Percentiles rank a stretch among this genome's conserved stretches.
phyloP scores from a whole-genome alignment of 139 green algal genomes.

The Zygnema cylindricum region DNA sequence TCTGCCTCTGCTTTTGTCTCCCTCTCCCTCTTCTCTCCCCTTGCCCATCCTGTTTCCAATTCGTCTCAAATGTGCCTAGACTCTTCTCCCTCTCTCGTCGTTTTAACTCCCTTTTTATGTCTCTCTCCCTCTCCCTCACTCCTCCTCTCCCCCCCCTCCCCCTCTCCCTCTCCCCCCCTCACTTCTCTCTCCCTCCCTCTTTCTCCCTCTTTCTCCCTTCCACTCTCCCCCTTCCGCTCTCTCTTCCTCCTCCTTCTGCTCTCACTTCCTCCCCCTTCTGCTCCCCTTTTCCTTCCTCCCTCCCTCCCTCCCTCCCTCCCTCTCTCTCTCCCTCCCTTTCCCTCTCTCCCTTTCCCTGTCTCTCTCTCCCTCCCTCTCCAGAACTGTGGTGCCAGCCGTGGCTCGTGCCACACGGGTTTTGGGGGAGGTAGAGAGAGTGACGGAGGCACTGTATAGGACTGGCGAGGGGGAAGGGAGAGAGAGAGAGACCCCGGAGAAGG shows the following conservation, averaged over 20 bases:
- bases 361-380: background rate
- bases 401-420: background rate
- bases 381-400: background rate
- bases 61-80: background rate
- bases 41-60: slow-evolving; percentile 23
- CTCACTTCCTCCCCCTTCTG: background rate
- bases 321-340: background rate
- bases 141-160: background rate
- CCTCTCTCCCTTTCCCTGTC: background rate
- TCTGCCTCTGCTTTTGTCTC: too few species aligned
- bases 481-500: background rate
- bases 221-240: slow-evolving; percentile 19
- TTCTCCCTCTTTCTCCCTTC: slow-evolving; percentile 14
- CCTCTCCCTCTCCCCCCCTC: too few species aligned
- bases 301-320: background rate
- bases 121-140: slow-evolving; percentile 21
- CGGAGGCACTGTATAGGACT: background rate
- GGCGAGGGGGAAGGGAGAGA: too few species aligned
- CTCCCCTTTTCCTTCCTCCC: background rate
- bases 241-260: slow-evolving; percentile 28
- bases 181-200: too few species aligned
- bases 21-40: too few species aligned
- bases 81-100: background rate
- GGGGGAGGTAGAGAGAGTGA: background rate
- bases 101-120: slow-evolving; percentile 19